Percentiles rank a stretch among this genome's conserved stretches.
phyloP scores from a whole-genome alignment of 2,329 filamentous ascomycete genomes.

The Grosmannia serpens region DNA sequence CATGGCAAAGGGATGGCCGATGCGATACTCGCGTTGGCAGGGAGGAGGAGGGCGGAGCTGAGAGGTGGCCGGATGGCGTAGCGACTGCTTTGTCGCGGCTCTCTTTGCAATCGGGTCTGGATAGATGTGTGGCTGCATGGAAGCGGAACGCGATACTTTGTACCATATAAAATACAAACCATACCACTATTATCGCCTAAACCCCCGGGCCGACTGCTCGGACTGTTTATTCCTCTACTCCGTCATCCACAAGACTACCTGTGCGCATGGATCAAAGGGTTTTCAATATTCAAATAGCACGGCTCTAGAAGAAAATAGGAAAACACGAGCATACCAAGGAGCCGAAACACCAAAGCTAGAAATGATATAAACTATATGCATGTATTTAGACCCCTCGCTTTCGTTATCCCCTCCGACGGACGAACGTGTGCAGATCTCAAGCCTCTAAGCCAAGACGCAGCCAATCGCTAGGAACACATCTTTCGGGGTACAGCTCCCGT shows the following conservation, averaged over 20 bases:
- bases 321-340: no score
- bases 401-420: no score
- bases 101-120: neutral
- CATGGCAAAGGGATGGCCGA: neutral
- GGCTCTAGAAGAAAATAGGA: no score
- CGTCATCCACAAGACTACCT: no score
- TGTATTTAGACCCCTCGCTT: no score
- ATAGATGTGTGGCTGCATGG: neutral
- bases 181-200: neutral
- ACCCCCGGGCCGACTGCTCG: neutral
- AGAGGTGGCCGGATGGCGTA: neutral
- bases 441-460: neutral
- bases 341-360: no score
- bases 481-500: neutral
- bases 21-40: neutral
- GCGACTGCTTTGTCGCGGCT: neutral
- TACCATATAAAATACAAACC: slow-evolving; percentile 2
- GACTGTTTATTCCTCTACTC: neutral
- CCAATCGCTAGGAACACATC: neutral
- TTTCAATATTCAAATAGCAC: no score
- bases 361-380: no score
- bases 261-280: no score
- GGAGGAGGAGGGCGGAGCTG: neutral
- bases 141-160: neutral
- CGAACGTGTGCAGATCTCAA: no score